Evolutionary conservation across 169 alveolate species (phyloP).

Genomic region (Plasmodium ovale): DNA sequence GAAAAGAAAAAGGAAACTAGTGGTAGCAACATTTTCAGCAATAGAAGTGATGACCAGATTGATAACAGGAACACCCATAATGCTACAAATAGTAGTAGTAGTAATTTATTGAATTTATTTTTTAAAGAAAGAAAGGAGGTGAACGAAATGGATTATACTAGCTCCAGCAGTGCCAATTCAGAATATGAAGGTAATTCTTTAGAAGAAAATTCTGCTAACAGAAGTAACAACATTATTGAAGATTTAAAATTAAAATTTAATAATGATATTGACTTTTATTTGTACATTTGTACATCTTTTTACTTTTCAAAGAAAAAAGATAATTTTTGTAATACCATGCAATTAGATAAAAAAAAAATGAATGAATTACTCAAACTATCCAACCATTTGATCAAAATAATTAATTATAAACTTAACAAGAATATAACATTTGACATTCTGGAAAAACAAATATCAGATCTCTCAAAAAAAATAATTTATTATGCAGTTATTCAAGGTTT

Average conservation of each 20-base stretch:
- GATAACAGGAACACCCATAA: neutral
- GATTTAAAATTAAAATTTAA: slow-evolving; percentile 45
- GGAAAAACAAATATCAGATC: slow-evolving; percentile 18
- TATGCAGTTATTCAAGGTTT: slow-evolving; percentile 74
- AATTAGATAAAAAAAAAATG: slow-evolving; percentile 67
- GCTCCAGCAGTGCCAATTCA: neutral
- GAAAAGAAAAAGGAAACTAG: neutral
- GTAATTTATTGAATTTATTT: slow-evolving; percentile 19
- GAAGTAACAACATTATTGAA: neutral
- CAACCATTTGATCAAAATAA: slow-evolving; percentile 51
- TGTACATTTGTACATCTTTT: slow-evolving; percentile 44
- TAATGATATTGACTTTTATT: slow-evolving; percentile 69
- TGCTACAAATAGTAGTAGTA: neutral
- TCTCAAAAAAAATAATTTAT: slow-evolving; percentile 61
- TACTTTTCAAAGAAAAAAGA: slow-evolving; percentile 63
- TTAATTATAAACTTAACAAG: slow-evolving; percentile 45
- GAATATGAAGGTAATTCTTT: neutral
- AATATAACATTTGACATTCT: slow-evolving; percentile 45
- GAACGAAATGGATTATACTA: neutral
- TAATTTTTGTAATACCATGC: slow-evolving; percentile 31
- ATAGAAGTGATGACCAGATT: neutral
- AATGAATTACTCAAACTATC: slow-evolving; percentile 64
- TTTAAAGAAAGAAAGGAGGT: slow-evolving; percentile 15
- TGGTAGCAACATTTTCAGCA: neutral
- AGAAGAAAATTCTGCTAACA: neutral